Evolutionary conservation across 768 basidiomycete species (phyloP).

Genomic region (Psilocybe tampanensis): DNA sequence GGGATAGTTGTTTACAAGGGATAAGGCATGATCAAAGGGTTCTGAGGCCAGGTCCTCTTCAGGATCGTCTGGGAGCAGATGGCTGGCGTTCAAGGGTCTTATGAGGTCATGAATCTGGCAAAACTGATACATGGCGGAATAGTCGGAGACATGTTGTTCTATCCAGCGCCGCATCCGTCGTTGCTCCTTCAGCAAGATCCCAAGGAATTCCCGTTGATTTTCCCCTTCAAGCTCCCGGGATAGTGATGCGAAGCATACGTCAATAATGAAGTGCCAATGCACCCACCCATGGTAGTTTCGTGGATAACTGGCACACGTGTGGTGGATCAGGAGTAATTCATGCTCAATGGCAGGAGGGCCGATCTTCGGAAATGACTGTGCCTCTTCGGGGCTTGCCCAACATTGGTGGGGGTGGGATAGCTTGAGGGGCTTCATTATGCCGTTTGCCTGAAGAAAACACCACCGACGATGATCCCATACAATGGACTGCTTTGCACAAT

Average conservation of each 20-base stretch:
- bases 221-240: conserved; percentile 18
- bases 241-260: conserved; percentile 30
- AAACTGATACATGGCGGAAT: conserved; percentile 62
- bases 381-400: conserved; percentile 29
- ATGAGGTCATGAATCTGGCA: conserved; percentile 38
- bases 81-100: conserved; percentile 17
- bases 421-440: conserved; percentile 10
- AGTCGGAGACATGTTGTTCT: conserved; percentile 65
- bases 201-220: conserved; percentile 23
- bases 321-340: conserved; percentile 52
- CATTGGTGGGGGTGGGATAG: conserved; percentile 4
- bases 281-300: conserved; percentile 79
- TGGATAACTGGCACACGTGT: conserved; percentile 62
- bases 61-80: conserved; percentile 1
- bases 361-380: conserved; percentile 33
- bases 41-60: conserved; percentile 9
- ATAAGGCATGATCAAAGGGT: conserved; percentile 44
- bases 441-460: conserved; percentile 46
- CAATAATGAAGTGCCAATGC: conserved; percentile 56
- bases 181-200: conserved; percentile 42
- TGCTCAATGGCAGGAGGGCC: conserved; percentile 34
- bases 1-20: conserved; percentile 54
- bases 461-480: conserved; percentile 75
- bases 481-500: conserved; percentile 65
- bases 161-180: conserved; percentile 50